Evolutionary conservation across 768 basidiomycete species (phyloP), one percentile per base, ranked within the genome.

Genomic region (Lyophyllum atratum): DNA sequence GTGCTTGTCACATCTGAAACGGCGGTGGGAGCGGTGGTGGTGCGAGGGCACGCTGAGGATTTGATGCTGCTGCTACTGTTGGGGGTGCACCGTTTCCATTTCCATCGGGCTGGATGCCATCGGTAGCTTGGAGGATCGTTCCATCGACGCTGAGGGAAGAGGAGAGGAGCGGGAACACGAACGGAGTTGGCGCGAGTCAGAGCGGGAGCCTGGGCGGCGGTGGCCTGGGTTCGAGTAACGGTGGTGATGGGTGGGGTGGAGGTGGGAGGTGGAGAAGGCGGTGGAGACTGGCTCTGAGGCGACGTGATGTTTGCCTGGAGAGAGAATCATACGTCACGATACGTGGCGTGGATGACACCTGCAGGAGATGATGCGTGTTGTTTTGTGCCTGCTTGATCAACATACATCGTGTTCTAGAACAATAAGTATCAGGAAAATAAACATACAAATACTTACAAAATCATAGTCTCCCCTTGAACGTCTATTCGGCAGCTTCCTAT

Each of bases 401-500:
- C 46, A 37, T 37, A 29, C 25, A 34, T 49, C 11, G n/a, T 15
- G 34, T 37, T 33, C 21, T 24, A 11, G n/a, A n/a, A n/a, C n/a
- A n/a, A n/a, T n/a, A n/a, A n/a, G n/a, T n/a, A n/a, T 21, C 24
- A 15, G 45, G 28, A 50, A 31, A 31, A 58, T 26, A 55, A 43
- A 15, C 24, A 40, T 44, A 50, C n/a, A 52, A 50, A 10, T 9
- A 50, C 55, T 33, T 33, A 52, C 60, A 15, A 45, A 1, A 21
- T 58, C 60, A 26, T 58, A 52, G 12, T 59, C 55, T 37, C 63
- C 66, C 31, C 82, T 74, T 0, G 72, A 58, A 26, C 80, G 77
- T 67, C 87, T 87, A 28, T 70, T 40, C 6, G 86, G 85, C 0
- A 82, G 84, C 28, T 78, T 77, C 0, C 66, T 73, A 11, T 73